These are phyloP conservation scores for Durio zibethinus DNA, from an alignment of 345 rosid genomes.

Conservation along the genomic window DNA sequence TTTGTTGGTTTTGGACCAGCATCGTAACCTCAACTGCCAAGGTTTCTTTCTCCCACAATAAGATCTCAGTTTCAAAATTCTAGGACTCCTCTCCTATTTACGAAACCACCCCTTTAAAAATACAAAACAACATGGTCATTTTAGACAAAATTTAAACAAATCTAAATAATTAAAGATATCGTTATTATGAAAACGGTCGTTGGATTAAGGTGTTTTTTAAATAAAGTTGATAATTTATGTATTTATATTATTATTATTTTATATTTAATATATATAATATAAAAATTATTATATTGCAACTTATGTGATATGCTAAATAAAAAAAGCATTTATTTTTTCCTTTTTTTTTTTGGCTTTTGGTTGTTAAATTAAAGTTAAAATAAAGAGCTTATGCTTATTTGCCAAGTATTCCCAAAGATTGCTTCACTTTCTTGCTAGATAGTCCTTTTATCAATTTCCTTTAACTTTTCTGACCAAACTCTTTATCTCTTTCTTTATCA, in stretches of 20 bases:
- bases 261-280: too few relatives aligned
- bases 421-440: neutral
- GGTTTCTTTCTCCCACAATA: neutral
- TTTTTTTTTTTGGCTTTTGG: neutral
- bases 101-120: neutral
- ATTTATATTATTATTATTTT: too few relatives aligned
- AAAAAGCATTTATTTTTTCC: neutral
- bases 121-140: neutral
- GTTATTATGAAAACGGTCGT: neutral
- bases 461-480: too few relatives aligned
- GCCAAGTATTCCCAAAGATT: constrained; percentile 1
- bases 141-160: neutral
- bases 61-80: neutral
- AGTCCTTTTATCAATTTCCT: neutral
- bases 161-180: neutral
- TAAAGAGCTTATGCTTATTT: constrained; percentile 2
- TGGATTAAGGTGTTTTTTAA: neutral
- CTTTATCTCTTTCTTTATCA: neutral
- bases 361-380: neutral
- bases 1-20: neutral
- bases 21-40: neutral
- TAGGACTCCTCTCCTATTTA: neutral
- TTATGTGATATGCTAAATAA: too few relatives aligned
- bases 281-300: too few relatives aligned
- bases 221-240: too few relatives aligned